These are phyloP conservation scores for Pseudodiploospora longispora DNA, from an alignment of 2,329 filamentous ascomycete genomes.

Conservation along the genomic window DNA sequence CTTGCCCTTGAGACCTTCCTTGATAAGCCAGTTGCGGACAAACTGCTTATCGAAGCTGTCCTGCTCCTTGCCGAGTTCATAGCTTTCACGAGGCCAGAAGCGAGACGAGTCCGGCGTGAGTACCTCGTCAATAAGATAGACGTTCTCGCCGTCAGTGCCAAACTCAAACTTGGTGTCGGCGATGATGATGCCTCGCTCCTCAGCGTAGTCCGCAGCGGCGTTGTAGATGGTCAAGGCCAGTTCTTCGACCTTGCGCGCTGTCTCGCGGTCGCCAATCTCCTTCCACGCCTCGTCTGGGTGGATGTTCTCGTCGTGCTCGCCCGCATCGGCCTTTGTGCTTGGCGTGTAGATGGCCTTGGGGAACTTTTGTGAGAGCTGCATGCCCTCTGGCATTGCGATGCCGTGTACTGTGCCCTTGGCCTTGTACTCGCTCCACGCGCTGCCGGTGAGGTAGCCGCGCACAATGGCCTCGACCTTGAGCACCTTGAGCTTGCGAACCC, in stretches of 20 bases:
- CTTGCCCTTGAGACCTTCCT: conserved; percentile 47
- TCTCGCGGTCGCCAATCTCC: conserved; percentile 25
- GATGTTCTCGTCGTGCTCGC: conserved; percentile 80
- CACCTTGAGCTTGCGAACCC: conserved; percentile 48
- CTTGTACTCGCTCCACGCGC: conserved; percentile 70
- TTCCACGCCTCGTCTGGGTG: conserved; percentile 54
- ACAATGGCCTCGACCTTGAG: conserved; percentile 36
- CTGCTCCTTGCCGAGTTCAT: conserved; percentile 62
- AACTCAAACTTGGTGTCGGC: conserved; percentile 45
- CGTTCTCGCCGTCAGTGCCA: conserved; percentile 32
- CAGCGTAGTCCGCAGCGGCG: conserved; percentile 53
- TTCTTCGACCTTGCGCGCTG: conserved; percentile 21
- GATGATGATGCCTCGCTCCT: conserved; percentile 28
- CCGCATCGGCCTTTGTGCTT: conserved; percentile 74
- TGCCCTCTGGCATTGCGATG: conserved; percentile 56
- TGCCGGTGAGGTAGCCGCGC: conserved; percentile 84
- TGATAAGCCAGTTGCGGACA: conserved; percentile 73
- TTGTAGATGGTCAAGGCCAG: conserved; percentile 25
- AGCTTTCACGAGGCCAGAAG: conserved; percentile 70
- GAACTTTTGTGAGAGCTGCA: conserved; percentile 64
- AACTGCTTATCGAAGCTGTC: conserved; percentile 85
- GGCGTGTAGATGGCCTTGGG: conserved; percentile 59
- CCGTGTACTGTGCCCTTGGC: conserved; percentile 72
- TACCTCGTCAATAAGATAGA: conserved; percentile 63
- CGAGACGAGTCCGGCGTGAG: conserved; percentile 76